phyloP scores from a whole-genome alignment of 208 protist species.

The Endotrypanum monterogeii region DNA sequence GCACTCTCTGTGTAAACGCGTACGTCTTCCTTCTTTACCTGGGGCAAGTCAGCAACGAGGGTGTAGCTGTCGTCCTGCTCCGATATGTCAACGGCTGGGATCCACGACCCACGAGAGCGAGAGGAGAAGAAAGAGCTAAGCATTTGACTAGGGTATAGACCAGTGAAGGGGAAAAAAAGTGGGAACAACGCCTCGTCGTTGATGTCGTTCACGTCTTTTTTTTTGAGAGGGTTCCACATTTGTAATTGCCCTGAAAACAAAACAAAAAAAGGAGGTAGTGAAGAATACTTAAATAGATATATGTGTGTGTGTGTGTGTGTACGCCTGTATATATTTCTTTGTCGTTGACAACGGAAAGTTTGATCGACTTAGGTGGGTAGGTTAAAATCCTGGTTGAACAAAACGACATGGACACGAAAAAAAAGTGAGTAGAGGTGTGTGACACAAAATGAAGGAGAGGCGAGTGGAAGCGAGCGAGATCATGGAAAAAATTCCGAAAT shows the following conservation, averaged over 20 bases:
- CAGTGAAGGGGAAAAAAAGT: constrained; percentile 12
- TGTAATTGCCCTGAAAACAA: background rate
- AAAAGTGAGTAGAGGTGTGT: background rate
- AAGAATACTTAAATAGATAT: background rate
- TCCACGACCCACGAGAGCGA: constrained; percentile 63
- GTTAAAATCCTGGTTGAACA: background rate
- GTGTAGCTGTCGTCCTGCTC: constrained; percentile 64
- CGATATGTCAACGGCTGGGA: constrained; percentile 70
- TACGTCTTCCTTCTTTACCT: constrained; percentile 70
- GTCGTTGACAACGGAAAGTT: too few relatives aligned
- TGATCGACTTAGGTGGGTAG: background rate
- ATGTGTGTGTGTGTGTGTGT: background rate
- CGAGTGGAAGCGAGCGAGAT: background rate
- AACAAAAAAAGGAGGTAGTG: background rate
- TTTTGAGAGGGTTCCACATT: constrained; percentile 13
- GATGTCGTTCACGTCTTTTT: background rate
- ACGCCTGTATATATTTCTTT: too few relatives aligned
- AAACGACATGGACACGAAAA: background rate
- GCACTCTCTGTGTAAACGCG: constrained; percentile 65
- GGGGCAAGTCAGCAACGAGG: constrained; percentile 70
- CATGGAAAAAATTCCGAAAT: background rate
- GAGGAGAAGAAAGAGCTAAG: constrained; percentile 50
- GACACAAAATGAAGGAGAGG: background rate
- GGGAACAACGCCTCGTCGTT: background rate
- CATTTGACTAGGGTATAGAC: constrained; percentile 19